These are phyloP conservation scores for Bipolaris cookei DNA, from an alignment of 2,329 filamentous ascomycete genomes.

Conservation along the genomic window DNA sequence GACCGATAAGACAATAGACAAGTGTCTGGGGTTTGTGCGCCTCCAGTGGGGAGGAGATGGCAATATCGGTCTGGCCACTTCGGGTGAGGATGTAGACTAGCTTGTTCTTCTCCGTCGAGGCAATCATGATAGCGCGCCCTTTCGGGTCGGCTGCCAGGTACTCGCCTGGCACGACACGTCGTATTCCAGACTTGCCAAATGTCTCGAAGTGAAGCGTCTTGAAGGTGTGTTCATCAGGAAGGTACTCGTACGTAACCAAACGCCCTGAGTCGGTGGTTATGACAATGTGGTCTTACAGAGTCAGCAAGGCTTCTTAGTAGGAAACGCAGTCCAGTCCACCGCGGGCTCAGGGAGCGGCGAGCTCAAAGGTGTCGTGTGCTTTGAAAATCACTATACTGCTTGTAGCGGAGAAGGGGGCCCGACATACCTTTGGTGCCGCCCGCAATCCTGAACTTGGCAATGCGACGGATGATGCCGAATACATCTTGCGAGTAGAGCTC, in stretches of 20 bases:
- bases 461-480: constrained; percentile 90
- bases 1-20: constrained; percentile 82
- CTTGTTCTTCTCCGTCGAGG: constrained; percentile 98
- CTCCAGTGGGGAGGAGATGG: constrained; percentile 95
- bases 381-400: constrained; percentile 58
- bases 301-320: constrained; percentile 43
- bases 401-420: constrained; percentile 35
- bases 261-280: constrained; percentile 94
- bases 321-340: constrained; percentile 41
- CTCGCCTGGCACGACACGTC: constrained; percentile 92
- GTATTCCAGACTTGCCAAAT: constrained; percentile 94
- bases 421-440: constrained; percentile 93
- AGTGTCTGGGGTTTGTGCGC: constrained; percentile 92
- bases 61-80: constrained; percentile 90
- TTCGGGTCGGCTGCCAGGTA: constrained; percentile 96
- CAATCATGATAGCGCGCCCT: constrained; percentile 91
- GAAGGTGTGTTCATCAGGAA: constrained; percentile 84
- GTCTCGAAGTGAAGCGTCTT: constrained; percentile 92
- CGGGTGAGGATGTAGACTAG: constrained; percentile 98
- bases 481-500: constrained; percentile 90
- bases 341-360: constrained; percentile 31
- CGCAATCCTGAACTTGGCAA: constrained; percentile 88
- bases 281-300: constrained; percentile 83
- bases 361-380: constrained; percentile 42
- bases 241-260: constrained; percentile 91